Evolutionary conservation across 192 early-diverging fungal species (phyloP), one percentile per base, ranked within the genome.

Genomic region (Pecoramyces ruminantium): DNA sequence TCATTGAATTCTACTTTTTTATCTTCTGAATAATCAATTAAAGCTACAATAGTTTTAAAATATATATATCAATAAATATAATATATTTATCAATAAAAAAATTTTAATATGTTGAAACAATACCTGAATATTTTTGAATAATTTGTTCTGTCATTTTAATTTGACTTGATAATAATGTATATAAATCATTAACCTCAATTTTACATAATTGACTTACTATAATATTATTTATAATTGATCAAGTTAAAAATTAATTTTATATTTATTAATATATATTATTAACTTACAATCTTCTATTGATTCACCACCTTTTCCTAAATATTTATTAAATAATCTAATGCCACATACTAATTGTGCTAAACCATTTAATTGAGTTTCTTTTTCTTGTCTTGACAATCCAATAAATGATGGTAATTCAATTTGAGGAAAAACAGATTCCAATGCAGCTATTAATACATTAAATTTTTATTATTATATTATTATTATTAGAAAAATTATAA

Each of bases 391-490:
- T 25, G 86, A 81, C 2, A 91, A 85, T 16, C 83, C 84, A 29
- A 90, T 86, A 84, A 90, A 91, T 15, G 88, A 84, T 29, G 83
- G 82, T 25, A 91, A 84, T 79, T 91, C 90, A 28, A 85, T 86
- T 82, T 90, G 87, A 29, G 90, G 90, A 78, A 91, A 91, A 29
- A 91, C 90, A 0, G 90, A 91, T 81, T 91, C 90, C 25, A 91
- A 84, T 28, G 89, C 90, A 34, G 88, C 90, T 90, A 77, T 6
- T 6, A 34, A 6, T 34, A 34, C 3, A 6, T 34, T 6, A n/a
- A 78, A 28, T 29, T 14, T 21, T 81, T 38, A 29, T 79, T 77
- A 16, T n/a, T 51, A 21, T 21, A 12, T 79, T 15, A 81, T n/a
- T 40, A 25, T 18, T n/a, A n/a, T n/a, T n/a, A n/a, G n/a, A n/a